Conservation (phyloP, 148 eudicot genomes). For the Salicornia ramosissima region DNA sequence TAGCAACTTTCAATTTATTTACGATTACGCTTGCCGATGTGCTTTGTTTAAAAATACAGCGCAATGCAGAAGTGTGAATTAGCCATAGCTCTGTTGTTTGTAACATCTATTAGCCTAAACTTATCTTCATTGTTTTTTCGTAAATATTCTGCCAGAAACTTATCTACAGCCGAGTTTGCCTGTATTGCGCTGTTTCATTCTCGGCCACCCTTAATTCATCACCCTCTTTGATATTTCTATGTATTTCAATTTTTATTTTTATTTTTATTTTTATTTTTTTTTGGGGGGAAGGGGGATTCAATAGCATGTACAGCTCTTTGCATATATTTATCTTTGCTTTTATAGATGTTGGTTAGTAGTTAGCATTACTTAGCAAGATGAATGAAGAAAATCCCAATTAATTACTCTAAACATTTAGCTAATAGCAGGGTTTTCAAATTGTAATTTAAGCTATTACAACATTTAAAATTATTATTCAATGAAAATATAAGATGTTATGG, state of each 20-base stretch:
- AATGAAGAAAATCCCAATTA: neutral
- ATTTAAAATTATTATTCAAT: too few species aligned
- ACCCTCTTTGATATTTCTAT: neutral
- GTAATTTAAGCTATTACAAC: too few species aligned
- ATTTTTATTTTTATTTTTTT: neutral
- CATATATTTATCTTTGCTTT: neutral
- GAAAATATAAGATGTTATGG: too few species aligned
- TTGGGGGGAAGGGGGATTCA: too few species aligned
- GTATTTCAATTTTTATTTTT: too few species aligned
- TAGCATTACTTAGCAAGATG: neutral
- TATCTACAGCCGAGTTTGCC: neutral
- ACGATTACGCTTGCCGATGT: too few species aligned
- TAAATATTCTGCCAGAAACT: neutral
- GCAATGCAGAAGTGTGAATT: too few species aligned
- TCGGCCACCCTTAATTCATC: neutral
- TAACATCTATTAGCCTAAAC: neutral
- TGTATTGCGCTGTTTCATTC: neutral
- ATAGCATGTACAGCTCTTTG: neutral
- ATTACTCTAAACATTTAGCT: neutral
- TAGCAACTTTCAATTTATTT: too few species aligned
- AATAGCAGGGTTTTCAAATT: neutral
- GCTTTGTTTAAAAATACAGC: too few species aligned
- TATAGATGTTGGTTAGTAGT: neutral
- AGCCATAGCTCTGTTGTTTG: neutral
- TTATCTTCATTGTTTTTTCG: neutral